Conservation (phyloP, 495 filamentous ascomycete species). For the Penicillium fimorum region DNA sequence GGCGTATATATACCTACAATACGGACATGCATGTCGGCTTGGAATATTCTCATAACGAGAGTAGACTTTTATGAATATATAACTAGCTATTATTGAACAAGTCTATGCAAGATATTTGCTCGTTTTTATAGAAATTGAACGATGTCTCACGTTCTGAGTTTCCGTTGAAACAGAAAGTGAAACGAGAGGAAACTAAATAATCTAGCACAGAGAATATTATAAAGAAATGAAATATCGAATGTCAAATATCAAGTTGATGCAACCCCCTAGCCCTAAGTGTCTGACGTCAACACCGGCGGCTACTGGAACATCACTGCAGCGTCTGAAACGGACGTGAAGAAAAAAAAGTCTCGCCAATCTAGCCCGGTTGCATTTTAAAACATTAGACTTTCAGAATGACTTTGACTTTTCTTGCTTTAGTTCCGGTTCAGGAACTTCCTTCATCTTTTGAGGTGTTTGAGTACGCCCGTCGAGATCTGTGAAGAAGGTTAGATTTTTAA, state of each 20-base stretch:
- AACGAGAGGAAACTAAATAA: not conserved
- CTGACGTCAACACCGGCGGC: slow-evolving; percentile 38
- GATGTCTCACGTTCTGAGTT: not conserved
- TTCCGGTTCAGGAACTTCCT: not conserved
- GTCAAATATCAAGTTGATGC: not conserved
- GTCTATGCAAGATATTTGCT: not conserved
- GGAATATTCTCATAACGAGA: not conserved
- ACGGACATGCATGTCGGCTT: not conserved
- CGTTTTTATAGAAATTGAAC: not conserved
- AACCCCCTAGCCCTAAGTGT: slow-evolving; percentile 13
- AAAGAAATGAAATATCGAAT: not conserved
- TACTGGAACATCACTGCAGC: slow-evolving; percentile 23
- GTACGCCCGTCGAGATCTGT: not conserved
- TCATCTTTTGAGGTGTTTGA: not conserved
- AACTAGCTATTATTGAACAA: not conserved
- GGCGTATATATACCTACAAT: slow-evolving; percentile 21
- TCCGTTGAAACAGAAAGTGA: not conserved
- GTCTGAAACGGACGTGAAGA: slow-evolving; percentile 24
- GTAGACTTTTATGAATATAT: not conserved
- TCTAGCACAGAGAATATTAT: not conserved
- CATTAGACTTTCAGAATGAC: slow-evolving; percentile 1
- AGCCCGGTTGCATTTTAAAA: slow-evolving; percentile 19
- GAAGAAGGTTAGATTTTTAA: not conserved
- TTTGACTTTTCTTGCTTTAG: not conserved
- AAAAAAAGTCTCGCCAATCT: slow-evolving; percentile 10